Evolutionary conservation across 2,329 filamentous ascomycete genomes (phyloP).

Genomic region (Capronia americana): DNA sequence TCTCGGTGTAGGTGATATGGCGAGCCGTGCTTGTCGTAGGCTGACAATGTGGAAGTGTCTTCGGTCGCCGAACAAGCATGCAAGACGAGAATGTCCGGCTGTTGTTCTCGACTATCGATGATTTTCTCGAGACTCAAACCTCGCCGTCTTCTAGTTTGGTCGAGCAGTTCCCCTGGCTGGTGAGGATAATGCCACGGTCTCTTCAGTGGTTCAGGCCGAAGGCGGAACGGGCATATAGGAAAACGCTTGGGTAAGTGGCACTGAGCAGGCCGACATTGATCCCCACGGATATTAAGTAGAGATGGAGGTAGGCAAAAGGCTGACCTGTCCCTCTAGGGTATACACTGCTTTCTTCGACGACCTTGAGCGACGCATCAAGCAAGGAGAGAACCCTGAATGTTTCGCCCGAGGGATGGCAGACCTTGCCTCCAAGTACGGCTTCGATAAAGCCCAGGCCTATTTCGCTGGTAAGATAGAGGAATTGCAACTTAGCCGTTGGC

Average conservation of each 20-base stretch:
- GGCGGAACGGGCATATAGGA: slow-evolving; percentile 48
- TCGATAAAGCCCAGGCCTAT: slow-evolving; percentile 21
- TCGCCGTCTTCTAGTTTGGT: slow-evolving; percentile 49
- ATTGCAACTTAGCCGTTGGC: not conserved
- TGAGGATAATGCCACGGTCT: slow-evolving; percentile 49
- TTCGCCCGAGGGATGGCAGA: slow-evolving; percentile 22
- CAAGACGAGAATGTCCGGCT: slow-evolving; percentile 38
- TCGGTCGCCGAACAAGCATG: slow-evolving; percentile 55
- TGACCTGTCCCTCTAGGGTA: slow-evolving; percentile 2
- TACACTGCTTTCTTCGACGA: slow-evolving; percentile 24
- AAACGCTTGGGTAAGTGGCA: slow-evolving; percentile 30
- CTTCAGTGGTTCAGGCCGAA: slow-evolving; percentile 53
- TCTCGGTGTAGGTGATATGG: not conserved
- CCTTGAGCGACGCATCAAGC: slow-evolving; percentile 21
- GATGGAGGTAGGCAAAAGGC: not conserved
- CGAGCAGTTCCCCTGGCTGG: slow-evolving; percentile 53
- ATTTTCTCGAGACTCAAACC: slow-evolving; percentile 45
- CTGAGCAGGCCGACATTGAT: not conserved
- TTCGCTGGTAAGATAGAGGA: slow-evolving; percentile 17
- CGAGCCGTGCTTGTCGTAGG: slow-evolving; percentile 16
- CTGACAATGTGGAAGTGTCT: slow-evolving; percentile 38
- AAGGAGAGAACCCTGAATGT: slow-evolving; percentile 23
- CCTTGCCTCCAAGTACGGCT: slow-evolving; percentile 20
- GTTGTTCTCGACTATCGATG: slow-evolving; percentile 48
- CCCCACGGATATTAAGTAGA: not conserved